These are phyloP conservation scores for Chalara sp. DNA, from an alignment of 2,329 filamentous ascomycete species.

Conservation along the genomic window DNA sequence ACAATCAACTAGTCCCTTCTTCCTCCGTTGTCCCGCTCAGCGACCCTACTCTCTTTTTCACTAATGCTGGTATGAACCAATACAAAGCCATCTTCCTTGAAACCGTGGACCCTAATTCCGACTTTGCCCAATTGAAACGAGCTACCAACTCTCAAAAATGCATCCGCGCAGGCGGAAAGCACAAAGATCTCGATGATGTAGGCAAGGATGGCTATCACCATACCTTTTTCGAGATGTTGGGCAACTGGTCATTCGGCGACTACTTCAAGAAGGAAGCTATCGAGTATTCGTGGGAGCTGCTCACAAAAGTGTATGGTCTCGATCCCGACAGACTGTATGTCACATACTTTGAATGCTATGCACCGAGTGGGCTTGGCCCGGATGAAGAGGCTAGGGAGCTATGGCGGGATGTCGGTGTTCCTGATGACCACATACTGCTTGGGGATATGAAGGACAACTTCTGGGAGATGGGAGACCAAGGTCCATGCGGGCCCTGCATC, in stretches of 20 bases:
- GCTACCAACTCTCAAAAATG: conserved; percentile 96
- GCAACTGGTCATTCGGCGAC: conserved; percentile 98
- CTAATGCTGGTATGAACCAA: conserved; percentile 99
- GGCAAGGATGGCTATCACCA: conserved; percentile 99
- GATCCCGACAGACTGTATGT: conserved; percentile 82
- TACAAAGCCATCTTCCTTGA: conserved; percentile 98
- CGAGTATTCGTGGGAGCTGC: conserved; percentile 83
- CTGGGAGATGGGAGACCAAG: conserved; percentile 99
- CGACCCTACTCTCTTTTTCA: conserved; percentile 95
- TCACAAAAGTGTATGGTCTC: conserved; percentile 86
- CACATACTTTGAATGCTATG: conserved; percentile 91
- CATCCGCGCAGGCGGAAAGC: conserved; percentile 94
- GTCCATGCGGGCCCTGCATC: conserved; percentile 92
- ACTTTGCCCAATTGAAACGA: conserved; percentile 82
- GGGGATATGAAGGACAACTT: conserved; percentile 99
- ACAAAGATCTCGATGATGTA: conserved; percentile 97
- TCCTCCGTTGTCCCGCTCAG: conserved; percentile 95
- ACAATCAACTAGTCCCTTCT: conserved; percentile 64
- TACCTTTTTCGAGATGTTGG: conserved; percentile 99
- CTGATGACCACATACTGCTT: conserved; percentile 86
- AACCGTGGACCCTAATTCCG: conserved; percentile 81
- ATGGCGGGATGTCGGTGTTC: conserved; percentile 80
- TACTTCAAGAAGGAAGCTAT: conserved; percentile 98
- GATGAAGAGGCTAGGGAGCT: conserved; percentile 86
- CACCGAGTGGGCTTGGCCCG: conserved; percentile 70